A percentile compares a stretch with the other conserved stretches of the same genome.
phyloP scores from a whole-genome alignment of 2,329 filamentous ascomycete species.

The Trichophyton schoenleinii region DNA sequence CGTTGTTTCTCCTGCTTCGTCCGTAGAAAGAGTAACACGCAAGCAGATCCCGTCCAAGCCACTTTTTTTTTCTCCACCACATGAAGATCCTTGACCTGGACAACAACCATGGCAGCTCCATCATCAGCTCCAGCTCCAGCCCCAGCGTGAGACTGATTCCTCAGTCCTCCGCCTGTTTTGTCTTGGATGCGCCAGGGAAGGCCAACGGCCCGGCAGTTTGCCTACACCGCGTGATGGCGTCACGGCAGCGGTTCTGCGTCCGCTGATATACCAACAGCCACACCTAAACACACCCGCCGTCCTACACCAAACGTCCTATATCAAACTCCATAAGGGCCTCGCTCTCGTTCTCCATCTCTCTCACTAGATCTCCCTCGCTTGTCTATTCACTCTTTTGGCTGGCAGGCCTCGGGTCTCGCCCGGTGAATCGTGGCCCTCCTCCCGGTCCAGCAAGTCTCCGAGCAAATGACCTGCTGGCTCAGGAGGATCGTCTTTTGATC shows the following conservation, averaged over 20 bases:
- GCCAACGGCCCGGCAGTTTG: background rate
- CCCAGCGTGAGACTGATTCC: no score
- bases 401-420: background rate
- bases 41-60: background rate
- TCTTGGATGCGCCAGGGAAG: no score
- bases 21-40: background rate
- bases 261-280: background rate
- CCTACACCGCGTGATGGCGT: background rate
- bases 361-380: no score
- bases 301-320: background rate
- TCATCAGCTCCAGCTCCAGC: background rate
- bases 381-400: background rate
- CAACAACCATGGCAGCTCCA: background rate
- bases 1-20: no score
- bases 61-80: background rate
- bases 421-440: background rate
- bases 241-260: background rate
- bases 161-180: background rate
- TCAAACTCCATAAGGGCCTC: background rate
- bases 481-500: slow-evolving; percentile 1
- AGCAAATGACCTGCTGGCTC: background rate
- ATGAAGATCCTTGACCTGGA: background rate
- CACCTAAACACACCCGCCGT: background rate
- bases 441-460: no score
- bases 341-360: background rate